Evolutionary conservation across 2,329 filamentous ascomycete species (phyloP).

Genomic region (Chaetomiaceae sp.): DNA sequence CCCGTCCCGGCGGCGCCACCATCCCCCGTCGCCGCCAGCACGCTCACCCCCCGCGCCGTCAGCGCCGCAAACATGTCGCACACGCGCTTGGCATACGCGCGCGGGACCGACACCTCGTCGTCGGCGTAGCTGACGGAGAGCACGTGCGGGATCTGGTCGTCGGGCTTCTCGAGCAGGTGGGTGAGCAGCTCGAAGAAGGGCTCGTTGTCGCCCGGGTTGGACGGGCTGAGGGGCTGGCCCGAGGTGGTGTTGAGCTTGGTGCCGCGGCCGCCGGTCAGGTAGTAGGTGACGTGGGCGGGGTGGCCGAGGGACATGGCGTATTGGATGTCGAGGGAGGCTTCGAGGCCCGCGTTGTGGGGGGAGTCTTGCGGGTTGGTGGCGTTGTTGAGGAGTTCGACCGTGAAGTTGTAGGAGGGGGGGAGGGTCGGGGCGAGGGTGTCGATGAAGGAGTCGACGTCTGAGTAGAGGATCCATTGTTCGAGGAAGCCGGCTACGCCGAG

Average conservation of each 20-base stretch:
- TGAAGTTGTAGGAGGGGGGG: constrained; percentile 29
- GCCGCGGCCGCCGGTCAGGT: constrained; percentile 42
- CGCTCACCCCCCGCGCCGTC: constrained; percentile 46
- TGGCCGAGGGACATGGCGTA: constrained; percentile 43
- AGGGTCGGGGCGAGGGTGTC: constrained; percentile 31
- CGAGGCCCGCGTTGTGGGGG: constrained; percentile 34
- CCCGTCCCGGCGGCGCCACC: constrained; percentile 41
- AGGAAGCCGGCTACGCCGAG: constrained; percentile 48
- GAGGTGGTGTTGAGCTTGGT: constrained; percentile 34
- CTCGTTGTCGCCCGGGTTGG: constrained; percentile 42
- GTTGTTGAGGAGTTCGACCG: constrained; percentile 40
- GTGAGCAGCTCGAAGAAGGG: constrained; percentile 53
- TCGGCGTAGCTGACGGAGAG: constrained; percentile 56
- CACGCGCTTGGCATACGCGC: constrained; percentile 46
- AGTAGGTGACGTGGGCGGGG: constrained; percentile 42
- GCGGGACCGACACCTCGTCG: constrained; percentile 51
- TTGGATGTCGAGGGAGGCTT: constrained; percentile 46
- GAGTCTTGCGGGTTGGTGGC: constrained; percentile 40
- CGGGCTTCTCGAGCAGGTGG: constrained; percentile 41
- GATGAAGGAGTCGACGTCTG: constrained; percentile 39
- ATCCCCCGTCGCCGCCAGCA: constrained; percentile 50
- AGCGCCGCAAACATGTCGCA: constrained; percentile 51
- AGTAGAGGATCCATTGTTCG: constrained; percentile 42
- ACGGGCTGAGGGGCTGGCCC: constrained; percentile 32
- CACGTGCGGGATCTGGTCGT: constrained; percentile 48